A percentile compares a stretch with the other conserved stretches of the same genome.
Evolutionary conservation across 2,329 filamentous ascomycete genomes (phyloP).

Genomic region (Parascedosporium putredinis): DNA sequence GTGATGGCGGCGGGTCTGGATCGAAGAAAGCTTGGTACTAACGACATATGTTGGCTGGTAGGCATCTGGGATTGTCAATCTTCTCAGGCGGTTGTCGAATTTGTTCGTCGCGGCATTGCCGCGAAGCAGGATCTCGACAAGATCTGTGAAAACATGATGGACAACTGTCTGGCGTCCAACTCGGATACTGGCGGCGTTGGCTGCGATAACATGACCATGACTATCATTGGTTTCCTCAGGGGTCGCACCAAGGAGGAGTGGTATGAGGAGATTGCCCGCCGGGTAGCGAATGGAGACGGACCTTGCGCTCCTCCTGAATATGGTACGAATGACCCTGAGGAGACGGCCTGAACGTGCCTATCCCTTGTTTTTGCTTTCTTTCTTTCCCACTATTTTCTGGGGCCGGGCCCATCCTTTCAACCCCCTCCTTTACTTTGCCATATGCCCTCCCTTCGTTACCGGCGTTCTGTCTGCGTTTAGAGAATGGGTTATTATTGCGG

Average conservation of each 20-base stretch:
- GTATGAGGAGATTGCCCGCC: slow-evolving; percentile 91
- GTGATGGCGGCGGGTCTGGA: too few relatives aligned
- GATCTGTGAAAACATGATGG: slow-evolving; percentile 99
- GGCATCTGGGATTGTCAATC: slow-evolving; percentile 99
- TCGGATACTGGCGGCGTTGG: slow-evolving; percentile 96
- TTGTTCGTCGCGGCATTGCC: slow-evolving; percentile 90
- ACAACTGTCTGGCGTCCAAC: slow-evolving; percentile 96
- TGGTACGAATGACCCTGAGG: slow-evolving; percentile 60
- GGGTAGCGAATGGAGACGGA: slow-evolving; percentile 92
- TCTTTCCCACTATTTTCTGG: too few relatives aligned
- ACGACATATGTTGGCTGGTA: slow-evolving; percentile 30
- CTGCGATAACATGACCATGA: slow-evolving; percentile 99
- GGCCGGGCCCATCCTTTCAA: too few relatives aligned
- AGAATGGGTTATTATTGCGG: too few relatives aligned
- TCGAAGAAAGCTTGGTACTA: slow-evolving; percentile 8
- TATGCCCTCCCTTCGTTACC: neutral
- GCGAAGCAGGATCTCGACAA: slow-evolving; percentile 89
- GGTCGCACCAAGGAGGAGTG: slow-evolving; percentile 94
- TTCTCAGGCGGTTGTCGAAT: slow-evolving; percentile 93
- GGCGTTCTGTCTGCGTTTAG: too few relatives aligned
- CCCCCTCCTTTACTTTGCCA: slow-evolving; percentile 6
- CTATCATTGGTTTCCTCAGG: slow-evolving; percentile 76
- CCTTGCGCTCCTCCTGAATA: slow-evolving; percentile 98
- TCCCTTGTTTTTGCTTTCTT: slow-evolving; percentile 9
- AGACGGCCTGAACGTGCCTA: slow-evolving; percentile 14